Conservation (phyloP, 768 basidiomycete species). For the Strobilomyces dryophilus region DNA sequence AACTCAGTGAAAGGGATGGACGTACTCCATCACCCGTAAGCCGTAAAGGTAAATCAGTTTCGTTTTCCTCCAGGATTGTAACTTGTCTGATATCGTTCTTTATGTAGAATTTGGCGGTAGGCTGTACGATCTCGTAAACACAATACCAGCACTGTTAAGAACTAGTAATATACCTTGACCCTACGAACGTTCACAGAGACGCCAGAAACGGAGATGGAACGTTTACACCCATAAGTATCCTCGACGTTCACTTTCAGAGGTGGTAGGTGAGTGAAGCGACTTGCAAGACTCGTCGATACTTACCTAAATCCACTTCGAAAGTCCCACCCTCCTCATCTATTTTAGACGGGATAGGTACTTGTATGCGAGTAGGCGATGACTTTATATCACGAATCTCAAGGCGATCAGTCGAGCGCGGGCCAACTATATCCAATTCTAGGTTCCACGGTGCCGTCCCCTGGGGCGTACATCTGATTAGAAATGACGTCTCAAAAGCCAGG, state of each 20-base stretch:
- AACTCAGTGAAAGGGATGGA: slow-evolving; percentile 1
- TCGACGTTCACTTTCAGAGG: slow-evolving; percentile 65
- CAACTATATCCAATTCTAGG: slow-evolving; percentile 76
- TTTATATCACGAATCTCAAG: slow-evolving; percentile 54
- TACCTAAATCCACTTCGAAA: slow-evolving; percentile 78
- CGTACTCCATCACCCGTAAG: slow-evolving; percentile 88
- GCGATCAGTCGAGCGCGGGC: slow-evolving; percentile 61
- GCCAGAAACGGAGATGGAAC: slow-evolving; percentile 69
- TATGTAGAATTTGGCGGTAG: slow-evolving; percentile 84
- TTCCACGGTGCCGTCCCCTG: slow-evolving; percentile 92
- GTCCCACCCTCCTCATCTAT: slow-evolving; percentile 66
- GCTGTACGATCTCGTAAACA: slow-evolving; percentile 41
- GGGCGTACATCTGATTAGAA: slow-evolving; percentile 1
- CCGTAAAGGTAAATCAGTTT: slow-evolving; percentile 70
- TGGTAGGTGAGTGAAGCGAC: background rate
- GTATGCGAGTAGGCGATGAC: slow-evolving; percentile 49
- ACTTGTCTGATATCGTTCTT: slow-evolving; percentile 51
- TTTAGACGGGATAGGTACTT: slow-evolving; percentile 63
- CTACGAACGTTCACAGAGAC: slow-evolving; percentile 81
- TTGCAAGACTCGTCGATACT: slow-evolving; percentile 14
- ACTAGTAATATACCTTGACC: slow-evolving; percentile 52
- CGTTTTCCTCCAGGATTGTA: slow-evolving; percentile 70
- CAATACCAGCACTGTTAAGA: background rate
- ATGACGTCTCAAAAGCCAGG: background rate
- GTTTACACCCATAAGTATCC: slow-evolving; percentile 85